These are phyloP conservation scores for Serendipita sp. DNA, from an alignment of 768 basidiomycete genomes.

Conservation along the genomic window DNA sequence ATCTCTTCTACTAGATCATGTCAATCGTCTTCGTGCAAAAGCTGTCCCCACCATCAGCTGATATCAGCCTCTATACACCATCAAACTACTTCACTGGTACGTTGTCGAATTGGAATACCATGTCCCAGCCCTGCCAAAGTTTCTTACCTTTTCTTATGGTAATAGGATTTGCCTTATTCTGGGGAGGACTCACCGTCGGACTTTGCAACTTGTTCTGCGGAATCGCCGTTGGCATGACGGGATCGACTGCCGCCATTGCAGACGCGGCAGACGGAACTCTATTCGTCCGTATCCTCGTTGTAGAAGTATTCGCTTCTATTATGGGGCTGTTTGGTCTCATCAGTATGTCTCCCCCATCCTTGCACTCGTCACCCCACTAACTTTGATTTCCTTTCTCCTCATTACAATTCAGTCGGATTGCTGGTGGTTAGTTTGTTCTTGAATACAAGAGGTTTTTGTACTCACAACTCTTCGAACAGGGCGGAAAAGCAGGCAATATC, in stretches of 20 bases:
- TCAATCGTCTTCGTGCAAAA: slow-evolving; percentile 92
- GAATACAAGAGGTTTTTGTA: background rate
- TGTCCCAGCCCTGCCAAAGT: background rate
- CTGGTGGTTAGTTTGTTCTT: slow-evolving; percentile 44
- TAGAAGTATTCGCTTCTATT: slow-evolving; percentile 88
- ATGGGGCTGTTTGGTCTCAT: slow-evolving; percentile 87
- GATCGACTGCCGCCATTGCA: slow-evolving; percentile 84
- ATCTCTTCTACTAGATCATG: slow-evolving; percentile 49
- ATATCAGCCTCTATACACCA: slow-evolving; percentile 52
- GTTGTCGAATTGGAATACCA: background rate
- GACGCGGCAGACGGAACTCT: slow-evolving; percentile 90
- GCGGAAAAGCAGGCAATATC: background rate
- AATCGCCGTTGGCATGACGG: slow-evolving; percentile 84
- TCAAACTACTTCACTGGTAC: slow-evolving; percentile 86
- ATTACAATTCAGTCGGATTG: slow-evolving; percentile 43
- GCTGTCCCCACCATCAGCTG: slow-evolving; percentile 40
- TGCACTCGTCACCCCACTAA: background rate
- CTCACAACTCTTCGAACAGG: background rate
- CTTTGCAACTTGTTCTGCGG: slow-evolving; percentile 91
- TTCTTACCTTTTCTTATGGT: background rate
- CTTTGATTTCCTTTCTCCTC: slow-evolving; percentile 4
- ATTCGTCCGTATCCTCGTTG: slow-evolving; percentile 92
- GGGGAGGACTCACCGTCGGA: slow-evolving; percentile 91
- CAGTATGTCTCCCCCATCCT: slow-evolving; percentile 18
- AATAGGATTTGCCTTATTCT: slow-evolving; percentile 82